Evolutionary conservation across 345 rosid species (phyloP).

Genomic region (Acer yangbiense): DNA sequence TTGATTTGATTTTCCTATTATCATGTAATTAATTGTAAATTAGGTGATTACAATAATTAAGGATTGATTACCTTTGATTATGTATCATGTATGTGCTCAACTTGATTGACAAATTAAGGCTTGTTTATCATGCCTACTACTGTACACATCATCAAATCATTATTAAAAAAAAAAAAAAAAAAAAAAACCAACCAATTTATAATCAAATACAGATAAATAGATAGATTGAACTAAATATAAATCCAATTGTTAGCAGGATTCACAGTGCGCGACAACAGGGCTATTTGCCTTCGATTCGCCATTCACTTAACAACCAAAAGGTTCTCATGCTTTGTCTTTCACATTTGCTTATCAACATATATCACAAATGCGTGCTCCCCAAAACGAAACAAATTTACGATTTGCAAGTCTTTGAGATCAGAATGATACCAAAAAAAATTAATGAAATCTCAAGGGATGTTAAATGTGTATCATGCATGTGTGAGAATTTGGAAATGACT

Average conservation of each 20-base stretch:
- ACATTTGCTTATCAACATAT: not conserved
- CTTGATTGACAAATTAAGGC: not conserved
- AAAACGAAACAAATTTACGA: not conserved
- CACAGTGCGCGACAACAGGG: conserved; percentile 52
- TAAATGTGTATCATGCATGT: not conserved
- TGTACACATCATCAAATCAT: no score
- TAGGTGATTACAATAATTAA: no score
- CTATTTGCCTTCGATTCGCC: conserved; percentile 83
- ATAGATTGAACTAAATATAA: not conserved
- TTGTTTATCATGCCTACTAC: not conserved
- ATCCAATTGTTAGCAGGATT: conserved; percentile 94
- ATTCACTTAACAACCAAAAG: conserved; percentile 58
- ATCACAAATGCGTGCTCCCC: not conserved
- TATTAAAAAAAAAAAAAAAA: no score
- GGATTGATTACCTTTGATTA: no score
- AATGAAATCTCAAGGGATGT: not conserved
- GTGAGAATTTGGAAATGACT: no score
- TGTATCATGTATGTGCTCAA: not conserved
- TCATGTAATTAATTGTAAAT: no score
- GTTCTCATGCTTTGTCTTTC: not conserved
- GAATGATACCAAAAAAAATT: not conserved
- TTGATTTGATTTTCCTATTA: no score
- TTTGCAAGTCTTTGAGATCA: not conserved
- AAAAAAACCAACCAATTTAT: not conserved
- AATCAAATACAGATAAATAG: not conserved